Evolutionary conservation across 2,329 filamentous ascomycete genomes (phyloP).

Genomic region (Fusarium sp.): DNA sequence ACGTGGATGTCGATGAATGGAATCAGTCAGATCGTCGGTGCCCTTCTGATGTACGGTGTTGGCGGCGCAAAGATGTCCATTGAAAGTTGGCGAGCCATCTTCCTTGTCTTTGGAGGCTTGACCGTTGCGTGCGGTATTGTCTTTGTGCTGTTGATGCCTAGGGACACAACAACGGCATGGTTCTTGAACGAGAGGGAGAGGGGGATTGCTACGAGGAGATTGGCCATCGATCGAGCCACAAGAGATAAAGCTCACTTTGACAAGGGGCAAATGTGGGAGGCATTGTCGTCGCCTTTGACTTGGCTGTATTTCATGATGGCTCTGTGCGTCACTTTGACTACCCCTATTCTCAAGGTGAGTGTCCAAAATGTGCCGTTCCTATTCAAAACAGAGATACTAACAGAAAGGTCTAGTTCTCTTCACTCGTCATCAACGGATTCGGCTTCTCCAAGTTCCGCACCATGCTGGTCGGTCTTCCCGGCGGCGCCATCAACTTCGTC

Average conservation of each 20-base stretch:
- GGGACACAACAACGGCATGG: conserved; percentile 29
- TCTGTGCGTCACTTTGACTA: conserved; percentile 35
- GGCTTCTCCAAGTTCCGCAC: conserved; percentile 28
- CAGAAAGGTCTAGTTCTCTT: conserved; percentile 7
- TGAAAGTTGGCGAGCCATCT: conserved; percentile 33
- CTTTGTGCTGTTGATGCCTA: conserved; percentile 28
- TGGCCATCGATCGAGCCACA: conserved; percentile 35
- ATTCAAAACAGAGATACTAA: background rate
- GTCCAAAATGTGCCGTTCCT: no score
- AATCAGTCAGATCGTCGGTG: conserved; percentile 45
- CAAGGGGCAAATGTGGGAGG: conserved; percentile 34
- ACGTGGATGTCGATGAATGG: conserved; percentile 49
- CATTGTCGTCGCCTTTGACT: conserved; percentile 23
- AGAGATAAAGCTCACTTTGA: conserved; percentile 33
- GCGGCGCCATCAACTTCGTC: conserved; percentile 31
- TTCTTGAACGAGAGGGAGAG: conserved; percentile 36
- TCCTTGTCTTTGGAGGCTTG: conserved; percentile 33
- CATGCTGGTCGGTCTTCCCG: conserved; percentile 25
- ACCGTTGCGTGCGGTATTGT: conserved; percentile 21
- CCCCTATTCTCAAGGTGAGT: conserved; percentile 39
- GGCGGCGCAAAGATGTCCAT: conserved; percentile 30
- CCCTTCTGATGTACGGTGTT: conserved; percentile 46
- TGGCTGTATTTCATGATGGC: conserved; percentile 38
- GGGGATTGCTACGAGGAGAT: conserved; percentile 16
- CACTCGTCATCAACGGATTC: conserved; percentile 16